phyloP scores from a whole-genome alignment of 495 filamentous ascomycete genomes.

The Annulohypoxylon maeteangense region DNA sequence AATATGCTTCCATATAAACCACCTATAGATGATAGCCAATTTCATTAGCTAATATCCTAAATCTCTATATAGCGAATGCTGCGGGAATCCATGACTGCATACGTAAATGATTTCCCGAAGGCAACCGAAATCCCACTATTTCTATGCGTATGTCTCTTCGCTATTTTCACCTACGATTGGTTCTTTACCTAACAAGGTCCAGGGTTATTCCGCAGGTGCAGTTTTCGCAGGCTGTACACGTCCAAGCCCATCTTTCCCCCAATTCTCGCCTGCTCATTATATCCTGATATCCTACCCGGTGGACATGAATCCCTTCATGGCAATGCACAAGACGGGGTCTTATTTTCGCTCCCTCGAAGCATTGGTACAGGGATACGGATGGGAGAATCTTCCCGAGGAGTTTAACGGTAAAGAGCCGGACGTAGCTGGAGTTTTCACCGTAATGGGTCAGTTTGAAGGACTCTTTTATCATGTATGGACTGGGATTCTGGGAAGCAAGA shows the following conservation, averaged over 20 bases:
- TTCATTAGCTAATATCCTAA: not conserved
- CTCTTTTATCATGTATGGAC: constrained; percentile 30
- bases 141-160: constrained; percentile 33
- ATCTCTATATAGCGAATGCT: constrained; percentile 33
- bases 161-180: not conserved
- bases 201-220: constrained; percentile 43
- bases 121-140: constrained; percentile 20
- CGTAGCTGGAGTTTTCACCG: constrained; percentile 34
- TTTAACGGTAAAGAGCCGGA: constrained; percentile 37
- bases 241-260: constrained; percentile 13
- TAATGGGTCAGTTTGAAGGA: constrained; percentile 29
- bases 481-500: constrained; percentile 26
- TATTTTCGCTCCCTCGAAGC: constrained; percentile 38
- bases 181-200: not conserved
- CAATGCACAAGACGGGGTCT: constrained; percentile 28
- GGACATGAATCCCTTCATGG: constrained; percentile 35
- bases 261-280: constrained; percentile 34
- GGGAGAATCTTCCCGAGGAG: constrained; percentile 38
- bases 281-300: constrained; percentile 41
- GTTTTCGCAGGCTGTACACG: constrained; percentile 40
- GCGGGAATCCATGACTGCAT: constrained; percentile 34
- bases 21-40: not conserved
- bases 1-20: too few relatives aligned
- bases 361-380: constrained; percentile 36
- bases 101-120: constrained; percentile 29